Conservation (phyloP, 345 rosid genomes). For the Luvunga scandens region DNA sequence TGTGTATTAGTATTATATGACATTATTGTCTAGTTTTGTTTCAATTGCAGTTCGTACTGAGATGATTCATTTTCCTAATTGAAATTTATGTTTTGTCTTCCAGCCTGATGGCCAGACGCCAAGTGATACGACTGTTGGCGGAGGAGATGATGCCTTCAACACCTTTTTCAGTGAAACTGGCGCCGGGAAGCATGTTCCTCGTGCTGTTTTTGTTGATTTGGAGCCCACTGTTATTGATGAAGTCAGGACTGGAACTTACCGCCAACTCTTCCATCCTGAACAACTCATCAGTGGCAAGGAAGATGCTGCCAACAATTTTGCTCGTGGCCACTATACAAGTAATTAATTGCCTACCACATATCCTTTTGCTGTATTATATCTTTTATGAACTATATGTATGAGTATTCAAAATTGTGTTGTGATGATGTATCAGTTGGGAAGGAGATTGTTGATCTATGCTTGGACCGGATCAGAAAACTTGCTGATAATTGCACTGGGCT, state of each 20-base stretch:
- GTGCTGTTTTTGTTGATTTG: conserved; percentile 52
- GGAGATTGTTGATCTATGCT: conserved; percentile 59
- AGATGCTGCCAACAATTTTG: conserved; percentile 62
- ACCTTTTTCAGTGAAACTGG: conserved; percentile 62
- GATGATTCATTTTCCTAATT: neutral
- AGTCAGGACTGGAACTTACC: conserved; percentile 10
- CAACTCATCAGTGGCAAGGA: conserved; percentile 39
- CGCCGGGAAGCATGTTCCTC: conserved; percentile 56
- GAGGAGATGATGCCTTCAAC: conserved; percentile 61
- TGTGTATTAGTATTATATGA: neutral
- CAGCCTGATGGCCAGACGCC: conserved; percentile 63
- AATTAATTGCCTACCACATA: neutral
- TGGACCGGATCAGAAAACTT: conserved; percentile 54
- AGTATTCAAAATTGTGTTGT: neutral
- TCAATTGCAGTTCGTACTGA: neutral
- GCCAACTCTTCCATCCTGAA: no score
- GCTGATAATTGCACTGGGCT: conserved; percentile 66
- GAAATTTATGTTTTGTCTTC: neutral
- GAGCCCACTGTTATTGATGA: conserved; percentile 66
- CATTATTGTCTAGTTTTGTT: neutral
- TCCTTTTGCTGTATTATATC: neutral
- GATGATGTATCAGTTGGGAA: conserved; percentile 35
- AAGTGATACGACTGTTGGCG: conserved; percentile 36
- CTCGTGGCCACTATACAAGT: conserved; percentile 60
- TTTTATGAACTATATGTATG: neutral